phyloP scores from a whole-genome alignment of 768 basidiomycete species.

The Boletus bicolor region DNA sequence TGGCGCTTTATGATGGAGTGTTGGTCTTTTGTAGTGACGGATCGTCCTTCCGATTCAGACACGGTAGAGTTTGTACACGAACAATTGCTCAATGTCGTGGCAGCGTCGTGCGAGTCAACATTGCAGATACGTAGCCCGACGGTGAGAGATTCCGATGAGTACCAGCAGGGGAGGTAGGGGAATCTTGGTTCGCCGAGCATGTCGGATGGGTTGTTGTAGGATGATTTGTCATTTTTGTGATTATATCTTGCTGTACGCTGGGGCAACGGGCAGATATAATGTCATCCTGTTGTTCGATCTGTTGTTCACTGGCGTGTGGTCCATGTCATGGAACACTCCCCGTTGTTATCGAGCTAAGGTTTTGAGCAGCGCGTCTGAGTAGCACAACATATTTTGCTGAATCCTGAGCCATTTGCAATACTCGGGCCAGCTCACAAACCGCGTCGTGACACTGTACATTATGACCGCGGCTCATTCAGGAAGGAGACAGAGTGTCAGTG shows the following conservation, averaged over 20 bases:
- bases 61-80: constrained; percentile 23
- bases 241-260: not conserved
- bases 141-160: not conserved
- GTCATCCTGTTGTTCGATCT: not conserved
- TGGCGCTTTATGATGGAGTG: constrained; percentile 25
- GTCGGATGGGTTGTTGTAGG: not conserved
- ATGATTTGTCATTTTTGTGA: not conserved
- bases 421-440: not conserved
- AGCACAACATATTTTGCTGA: not conserved
- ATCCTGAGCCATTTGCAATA: not conserved
- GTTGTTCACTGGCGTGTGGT: not conserved
- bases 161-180: not conserved
- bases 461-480: not conserved
- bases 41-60: constrained; percentile 32
- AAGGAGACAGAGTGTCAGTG: not conserved
- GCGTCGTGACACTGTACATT: not conserved
- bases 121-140: not conserved
- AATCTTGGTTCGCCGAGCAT: not conserved
- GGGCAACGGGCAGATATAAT: not conserved
- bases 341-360: not conserved
- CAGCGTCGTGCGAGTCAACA: not conserved
- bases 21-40: constrained; percentile 28
- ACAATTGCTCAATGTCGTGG: constrained; percentile 10
- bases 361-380: no score
- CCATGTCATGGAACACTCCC: not conserved